A percentile compares a stretch with the other conserved stretches of the same genome.
Conservation (phyloP, 2,329 filamentous ascomycete genomes). For the Lasiodiplodia theobromae region DNA sequence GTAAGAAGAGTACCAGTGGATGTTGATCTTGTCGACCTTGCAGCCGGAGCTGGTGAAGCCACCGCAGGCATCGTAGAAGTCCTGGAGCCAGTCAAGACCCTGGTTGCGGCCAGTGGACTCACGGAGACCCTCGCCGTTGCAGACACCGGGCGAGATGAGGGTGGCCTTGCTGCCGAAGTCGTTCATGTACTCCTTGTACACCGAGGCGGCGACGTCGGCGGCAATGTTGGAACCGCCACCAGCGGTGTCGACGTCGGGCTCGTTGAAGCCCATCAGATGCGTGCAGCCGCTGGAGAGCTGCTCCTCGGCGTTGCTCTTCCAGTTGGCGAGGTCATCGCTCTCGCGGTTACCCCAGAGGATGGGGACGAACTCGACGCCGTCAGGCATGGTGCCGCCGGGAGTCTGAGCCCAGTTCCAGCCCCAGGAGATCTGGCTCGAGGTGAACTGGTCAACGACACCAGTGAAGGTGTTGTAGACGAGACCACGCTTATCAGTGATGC, state of each 20-base stretch:
- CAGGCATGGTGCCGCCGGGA: conserved; percentile 48
- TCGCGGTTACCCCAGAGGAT: conserved; percentile 67
- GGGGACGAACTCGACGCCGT: conserved; percentile 64
- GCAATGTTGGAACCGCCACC: conserved; percentile 64
- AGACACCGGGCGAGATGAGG: conserved; percentile 67
- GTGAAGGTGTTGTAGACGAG: conserved; percentile 66
- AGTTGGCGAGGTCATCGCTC: conserved; percentile 55
- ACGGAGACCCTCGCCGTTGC: conserved; percentile 59
- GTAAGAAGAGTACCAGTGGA: conserved; percentile 68
- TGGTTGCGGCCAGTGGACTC: conserved; percentile 36
- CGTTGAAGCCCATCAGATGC: conserved; percentile 73
- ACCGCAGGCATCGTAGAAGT: conserved; percentile 61
- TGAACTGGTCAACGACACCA: conserved; percentile 58
- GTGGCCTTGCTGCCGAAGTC: conserved; percentile 60
- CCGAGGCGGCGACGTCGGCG: conserved; percentile 59
- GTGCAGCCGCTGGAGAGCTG: conserved; percentile 63
- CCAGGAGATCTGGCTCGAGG: conserved; percentile 58
- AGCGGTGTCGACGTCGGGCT: conserved; percentile 69
- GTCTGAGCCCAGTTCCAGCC: conserved; percentile 69
- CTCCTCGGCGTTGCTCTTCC: conserved; percentile 58
- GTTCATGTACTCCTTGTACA: conserved; percentile 64
- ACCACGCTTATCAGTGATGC: conserved; percentile 61
- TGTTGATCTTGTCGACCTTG: conserved; percentile 65
- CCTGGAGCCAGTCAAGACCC: conserved; percentile 64
- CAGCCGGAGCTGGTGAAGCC: conserved; percentile 58